Conservation (phyloP, 495 filamentous ascomycete species). For the Lindgomyces ingoldianus region DNA sequence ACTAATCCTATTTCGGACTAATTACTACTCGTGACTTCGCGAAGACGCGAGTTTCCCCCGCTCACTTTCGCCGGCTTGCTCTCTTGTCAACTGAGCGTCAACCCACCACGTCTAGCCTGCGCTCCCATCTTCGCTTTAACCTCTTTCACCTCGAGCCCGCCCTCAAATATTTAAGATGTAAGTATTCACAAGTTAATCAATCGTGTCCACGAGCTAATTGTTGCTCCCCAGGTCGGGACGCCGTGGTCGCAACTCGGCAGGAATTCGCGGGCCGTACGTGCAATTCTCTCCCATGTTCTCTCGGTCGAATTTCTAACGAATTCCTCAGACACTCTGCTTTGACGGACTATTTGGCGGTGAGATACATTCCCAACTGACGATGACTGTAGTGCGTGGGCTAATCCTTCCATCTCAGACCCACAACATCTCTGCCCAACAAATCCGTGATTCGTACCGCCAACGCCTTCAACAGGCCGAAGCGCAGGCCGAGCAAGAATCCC, state of each 20-base stretch:
- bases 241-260: conserved; percentile 12
- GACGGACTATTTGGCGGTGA: conserved; percentile 76
- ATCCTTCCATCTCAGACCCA: conserved; percentile 58
- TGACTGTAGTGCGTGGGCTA: not conserved
- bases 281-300: not conserved
- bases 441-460: conserved; percentile 61
- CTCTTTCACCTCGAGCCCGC: not conserved
- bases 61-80: not conserved
- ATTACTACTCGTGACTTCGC: not conserved
- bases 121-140: not conserved
- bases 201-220: not conserved
- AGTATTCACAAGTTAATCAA: too few relatives aligned
- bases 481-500: conserved; percentile 24
- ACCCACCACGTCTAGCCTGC: not conserved
- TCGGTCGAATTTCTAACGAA: too few relatives aligned
- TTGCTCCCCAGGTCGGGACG: conserved; percentile 10
- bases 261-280: conserved; percentile 65
- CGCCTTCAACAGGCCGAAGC: conserved; percentile 37
- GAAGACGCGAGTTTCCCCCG: not conserved
- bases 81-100: too few relatives aligned
- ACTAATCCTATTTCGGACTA: not conserved
- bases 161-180: conserved; percentile 1
- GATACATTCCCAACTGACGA: conserved; percentile 29
- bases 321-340: conserved; percentile 68
- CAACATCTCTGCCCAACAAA: conserved; percentile 84